phyloP scores from a whole-genome alignment of 305 asterid genomes.

The Fraxinus nigra region DNA sequence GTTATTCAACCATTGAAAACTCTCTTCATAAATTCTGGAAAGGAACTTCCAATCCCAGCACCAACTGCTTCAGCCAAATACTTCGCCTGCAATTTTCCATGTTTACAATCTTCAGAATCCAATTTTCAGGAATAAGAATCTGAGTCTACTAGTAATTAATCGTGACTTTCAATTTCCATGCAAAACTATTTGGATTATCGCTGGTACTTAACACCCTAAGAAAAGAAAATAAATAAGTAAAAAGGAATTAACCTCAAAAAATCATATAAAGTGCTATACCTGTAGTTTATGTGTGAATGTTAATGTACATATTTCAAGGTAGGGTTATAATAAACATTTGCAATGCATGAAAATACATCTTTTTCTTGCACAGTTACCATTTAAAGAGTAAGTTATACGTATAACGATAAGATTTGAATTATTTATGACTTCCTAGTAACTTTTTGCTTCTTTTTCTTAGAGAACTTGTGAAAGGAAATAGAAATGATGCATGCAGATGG shows the following conservation, averaged over 20 bases:
- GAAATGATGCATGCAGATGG: neutral
- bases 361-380: neutral
- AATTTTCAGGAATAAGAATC: neutral
- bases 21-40: conserved; percentile 57
- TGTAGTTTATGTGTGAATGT: neutral
- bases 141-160: neutral
- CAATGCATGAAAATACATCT: neutral
- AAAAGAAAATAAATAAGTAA: neutral
- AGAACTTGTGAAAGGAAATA: neutral
- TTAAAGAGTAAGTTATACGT: neutral
- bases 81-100: conserved; percentile 52
- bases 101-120: neutral
- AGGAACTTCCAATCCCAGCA: conserved; percentile 82
- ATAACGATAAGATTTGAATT: neutral
- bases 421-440: neutral
- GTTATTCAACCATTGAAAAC: conserved; percentile 42
- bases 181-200: neutral
- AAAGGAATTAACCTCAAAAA: neutral
- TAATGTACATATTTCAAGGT: neutral
- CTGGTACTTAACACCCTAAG: neutral
- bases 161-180: neutral
- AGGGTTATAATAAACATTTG: neutral
- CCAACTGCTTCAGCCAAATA: conserved; percentile 81
- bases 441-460: neutral
- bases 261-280: neutral